Percentiles rank a stretch among this genome's conserved stretches.
These are phyloP conservation scores for Starmerella kuoi DNA, from an alignment of 805 yeast genomes.

Conservation along the genomic window DNA sequence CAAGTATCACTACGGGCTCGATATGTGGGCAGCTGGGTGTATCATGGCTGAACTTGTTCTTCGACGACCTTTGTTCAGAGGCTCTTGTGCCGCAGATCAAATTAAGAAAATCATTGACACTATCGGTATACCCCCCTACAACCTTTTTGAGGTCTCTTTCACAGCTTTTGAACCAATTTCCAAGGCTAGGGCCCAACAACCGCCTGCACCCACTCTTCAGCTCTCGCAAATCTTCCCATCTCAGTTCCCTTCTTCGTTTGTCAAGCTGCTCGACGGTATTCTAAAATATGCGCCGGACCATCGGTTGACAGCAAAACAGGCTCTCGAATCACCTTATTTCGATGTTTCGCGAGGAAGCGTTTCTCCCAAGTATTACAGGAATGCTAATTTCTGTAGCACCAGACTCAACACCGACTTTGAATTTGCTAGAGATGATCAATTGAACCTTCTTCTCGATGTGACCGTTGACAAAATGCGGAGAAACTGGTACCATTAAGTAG, in stretches of 20 bases:
- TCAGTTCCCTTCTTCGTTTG: conserved; percentile 3
- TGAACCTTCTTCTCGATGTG: no score
- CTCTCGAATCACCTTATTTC: conserved; percentile 48
- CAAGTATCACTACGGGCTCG: conserved; percentile 38
- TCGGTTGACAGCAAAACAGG: conserved; percentile 45
- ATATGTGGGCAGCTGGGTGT: conserved; percentile 91
- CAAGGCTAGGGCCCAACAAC: neutral
- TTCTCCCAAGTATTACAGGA: neutral
- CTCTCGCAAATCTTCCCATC: conserved; percentile 11
- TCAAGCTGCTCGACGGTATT: conserved; percentile 40
- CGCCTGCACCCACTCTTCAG: neutral
- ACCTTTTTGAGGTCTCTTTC: neutral
- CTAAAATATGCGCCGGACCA: conserved; percentile 51
- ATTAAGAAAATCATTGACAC: conserved; percentile 53
- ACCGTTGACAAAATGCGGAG: no score
- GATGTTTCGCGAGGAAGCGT: conserved; percentile 43
- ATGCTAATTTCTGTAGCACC: conserved; percentile 1
- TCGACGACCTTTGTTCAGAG: conserved; percentile 67
- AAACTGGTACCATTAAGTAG: no score
- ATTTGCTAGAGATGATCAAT: neutral
- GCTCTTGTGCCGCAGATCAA: conserved; percentile 61
- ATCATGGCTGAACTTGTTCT: conserved; percentile 76
- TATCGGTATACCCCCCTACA: conserved; percentile 53
- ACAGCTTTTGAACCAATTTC: neutral
- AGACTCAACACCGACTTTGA: conserved; percentile 10